Evolutionary conservation across 2,329 filamentous ascomycete genomes (phyloP), one percentile per base, ranked within the genome.

Genomic region (Sporothrix schenckii): DNA sequence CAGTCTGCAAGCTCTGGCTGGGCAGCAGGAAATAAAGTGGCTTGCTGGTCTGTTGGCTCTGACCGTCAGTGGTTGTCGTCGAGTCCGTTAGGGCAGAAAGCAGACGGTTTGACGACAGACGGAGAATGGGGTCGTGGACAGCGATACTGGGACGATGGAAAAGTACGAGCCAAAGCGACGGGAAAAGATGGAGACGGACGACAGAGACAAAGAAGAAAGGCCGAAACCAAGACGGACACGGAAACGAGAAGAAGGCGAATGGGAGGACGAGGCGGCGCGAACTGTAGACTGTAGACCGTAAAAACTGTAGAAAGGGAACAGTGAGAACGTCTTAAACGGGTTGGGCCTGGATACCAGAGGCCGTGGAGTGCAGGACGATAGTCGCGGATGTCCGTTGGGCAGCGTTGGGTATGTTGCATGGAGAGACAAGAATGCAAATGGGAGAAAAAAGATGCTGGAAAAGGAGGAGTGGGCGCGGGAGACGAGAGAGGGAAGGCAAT

Each of bases 361-460:
- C 39, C 58, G 39, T 47, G n/a, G 44, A 50, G 50, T 50, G 60
- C 60, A 65, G 44, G 47, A 49, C n/a, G 21, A 61, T n/a, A 24
- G 54, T 50, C 44, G 41, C 27, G 44, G 53, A 34, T 39, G 66
- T 21, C 66, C 24, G 66, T 69, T 69, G 53, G 66, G 54, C 66
- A 47, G 66, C 65, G 30, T 53, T n/a, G 66, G 39, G 27, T 50
- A 39, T 44, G 66, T 41, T 60, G 39, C 41, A 44, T 14, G 41
- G 41, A 58, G 52, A 39, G 52, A 49, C 34, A 13, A 44, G n/a
- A 6, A 5, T 9, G 68, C 10, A 27, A n/a, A 34, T 34, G 34
- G 34, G 49, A 10, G n/a, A 47, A 49, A 49, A 24, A n/a, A 44
- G n/a, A 14, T 21, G 34, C 21, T 19, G 39, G 13, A 24, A 19